These are phyloP conservation scores for Tolypocladium inflatum DNA, from an alignment of 2,329 filamentous ascomycete genomes.

Conservation along the genomic window DNA sequence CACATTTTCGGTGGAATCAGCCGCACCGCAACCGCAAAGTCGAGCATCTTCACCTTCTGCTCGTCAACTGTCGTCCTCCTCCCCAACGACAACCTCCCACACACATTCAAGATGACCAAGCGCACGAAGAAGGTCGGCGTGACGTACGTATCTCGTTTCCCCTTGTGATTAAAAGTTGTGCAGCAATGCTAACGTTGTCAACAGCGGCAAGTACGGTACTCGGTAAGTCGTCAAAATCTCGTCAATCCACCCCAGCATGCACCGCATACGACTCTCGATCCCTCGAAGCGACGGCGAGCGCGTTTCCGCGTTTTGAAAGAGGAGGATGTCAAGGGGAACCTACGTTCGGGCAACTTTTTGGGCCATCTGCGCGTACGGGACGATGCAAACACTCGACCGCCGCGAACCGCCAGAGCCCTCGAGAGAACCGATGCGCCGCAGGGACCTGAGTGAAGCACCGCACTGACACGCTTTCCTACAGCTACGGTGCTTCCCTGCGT, in stretches of 20 bases:
- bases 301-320: neutral
- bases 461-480: slow-evolving; percentile 22
- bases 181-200: slow-evolving; percentile 17
- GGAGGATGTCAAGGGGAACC: neutral
- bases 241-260: neutral
- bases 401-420: neutral
- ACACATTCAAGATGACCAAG: slow-evolving; percentile 73
- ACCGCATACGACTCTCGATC: slow-evolving; percentile 1
- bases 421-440: neutral
- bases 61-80: slow-evolving; percentile 22
- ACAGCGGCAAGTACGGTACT: slow-evolving; percentile 81
- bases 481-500: slow-evolving; percentile 98
- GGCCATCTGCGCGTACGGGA: neutral
- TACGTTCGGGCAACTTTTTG: neutral
- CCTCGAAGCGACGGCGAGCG: neutral
- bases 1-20: slow-evolving; percentile 22
- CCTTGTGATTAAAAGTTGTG: neutral
- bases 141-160: slow-evolving; percentile 41
- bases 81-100: slow-evolving; percentile 22
- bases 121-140: slow-evolving; percentile 97
- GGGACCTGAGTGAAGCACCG: neutral
- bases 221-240: slow-evolving; percentile 50
- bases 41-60: slow-evolving; percentile 20
- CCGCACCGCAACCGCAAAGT: slow-evolving; percentile 13
- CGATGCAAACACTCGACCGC: neutral